Conservation (phyloP, 2,329 filamentous ascomycete genomes). For the Colletotrichum karsti region DNA sequence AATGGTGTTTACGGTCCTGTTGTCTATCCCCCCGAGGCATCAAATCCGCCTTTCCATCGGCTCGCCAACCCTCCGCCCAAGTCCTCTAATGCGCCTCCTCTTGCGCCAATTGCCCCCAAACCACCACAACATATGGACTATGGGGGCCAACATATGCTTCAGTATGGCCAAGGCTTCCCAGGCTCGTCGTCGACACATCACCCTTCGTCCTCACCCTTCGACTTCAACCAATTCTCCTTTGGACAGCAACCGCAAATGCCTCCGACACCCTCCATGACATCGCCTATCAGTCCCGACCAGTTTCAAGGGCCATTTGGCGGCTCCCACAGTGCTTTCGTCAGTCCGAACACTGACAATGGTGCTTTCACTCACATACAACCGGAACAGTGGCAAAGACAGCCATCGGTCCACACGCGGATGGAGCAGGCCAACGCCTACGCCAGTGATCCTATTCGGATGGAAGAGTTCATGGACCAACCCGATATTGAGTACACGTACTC, state of each 20-base stretch:
- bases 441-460: background rate
- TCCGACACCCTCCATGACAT: slow-evolving; percentile 21
- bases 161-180: slow-evolving; percentile 40
- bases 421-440: background rate
- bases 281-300: slow-evolving; percentile 26
- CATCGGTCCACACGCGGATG: background rate
- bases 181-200: slow-evolving; percentile 28
- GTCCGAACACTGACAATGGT: slow-evolving; percentile 14
- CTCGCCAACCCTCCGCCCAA: slow-evolving; percentile 51
- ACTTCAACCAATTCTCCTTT: slow-evolving; percentile 35
- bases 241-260: slow-evolving; percentile 19
- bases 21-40: slow-evolving; percentile 53
- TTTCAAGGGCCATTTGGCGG: slow-evolving; percentile 21
- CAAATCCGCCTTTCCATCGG: slow-evolving; percentile 55
- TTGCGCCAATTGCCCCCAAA: slow-evolving; percentile 61
- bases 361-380: background rate
- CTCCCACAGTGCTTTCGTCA: slow-evolving; percentile 3
- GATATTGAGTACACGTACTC: slow-evolving; percentile 55
- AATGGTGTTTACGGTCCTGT: slow-evolving; percentile 55
- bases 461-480: background rate
- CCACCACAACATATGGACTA: slow-evolving; percentile 49
- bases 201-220: slow-evolving; percentile 17
- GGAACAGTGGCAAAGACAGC: slow-evolving; percentile 1
- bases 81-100: slow-evolving; percentile 45
- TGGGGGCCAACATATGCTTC: slow-evolving; percentile 37